Evolutionary conservation across 805 yeast genomes (phyloP).

Genomic region (Barnettozyma siamensis): DNA sequence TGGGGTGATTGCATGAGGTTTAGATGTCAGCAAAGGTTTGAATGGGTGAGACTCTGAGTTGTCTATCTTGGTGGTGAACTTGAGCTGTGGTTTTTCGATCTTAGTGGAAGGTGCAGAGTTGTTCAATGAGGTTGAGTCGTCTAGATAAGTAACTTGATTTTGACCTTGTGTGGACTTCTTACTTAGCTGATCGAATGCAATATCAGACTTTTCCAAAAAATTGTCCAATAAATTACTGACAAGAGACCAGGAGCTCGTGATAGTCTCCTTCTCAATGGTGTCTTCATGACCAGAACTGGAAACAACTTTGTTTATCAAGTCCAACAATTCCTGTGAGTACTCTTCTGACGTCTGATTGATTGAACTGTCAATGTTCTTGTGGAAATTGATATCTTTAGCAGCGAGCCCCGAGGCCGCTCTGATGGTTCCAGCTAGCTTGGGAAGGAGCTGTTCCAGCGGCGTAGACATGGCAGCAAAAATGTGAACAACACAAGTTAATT

Average conservation of each 20-base stretch:
- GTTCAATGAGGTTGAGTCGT: slow-evolving; percentile 31
- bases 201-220: slow-evolving; percentile 72
- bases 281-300: slow-evolving; percentile 28
- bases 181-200: slow-evolving; percentile 46
- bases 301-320: slow-evolving; percentile 41
- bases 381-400: slow-evolving; percentile 76
- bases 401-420: slow-evolving; percentile 66
- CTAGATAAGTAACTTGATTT: slow-evolving; percentile 39
- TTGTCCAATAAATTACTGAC: slow-evolving; percentile 60
- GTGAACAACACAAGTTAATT: neutral
- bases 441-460: slow-evolving; percentile 23
- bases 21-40: slow-evolving; percentile 60
- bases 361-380: slow-evolving; percentile 51
- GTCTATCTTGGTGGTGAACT: slow-evolving; percentile 55
- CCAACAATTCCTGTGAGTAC: slow-evolving; percentile 38
- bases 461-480: slow-evolving; percentile 1
- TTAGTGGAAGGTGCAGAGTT: slow-evolving; percentile 22
- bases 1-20: slow-evolving; percentile 64
- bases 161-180: slow-evolving; percentile 8
- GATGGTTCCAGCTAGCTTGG: slow-evolving; percentile 49
- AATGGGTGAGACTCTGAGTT: slow-evolving; percentile 70
- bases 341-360: slow-evolving; percentile 35
- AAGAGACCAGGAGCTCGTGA: slow-evolving; percentile 52
- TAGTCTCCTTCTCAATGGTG: slow-evolving; percentile 33
- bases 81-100: slow-evolving; percentile 62